Evolutionary conservation across 2,329 filamentous ascomycete species (phyloP).

Genomic region (Simplicillium aogashimaense): DNA sequence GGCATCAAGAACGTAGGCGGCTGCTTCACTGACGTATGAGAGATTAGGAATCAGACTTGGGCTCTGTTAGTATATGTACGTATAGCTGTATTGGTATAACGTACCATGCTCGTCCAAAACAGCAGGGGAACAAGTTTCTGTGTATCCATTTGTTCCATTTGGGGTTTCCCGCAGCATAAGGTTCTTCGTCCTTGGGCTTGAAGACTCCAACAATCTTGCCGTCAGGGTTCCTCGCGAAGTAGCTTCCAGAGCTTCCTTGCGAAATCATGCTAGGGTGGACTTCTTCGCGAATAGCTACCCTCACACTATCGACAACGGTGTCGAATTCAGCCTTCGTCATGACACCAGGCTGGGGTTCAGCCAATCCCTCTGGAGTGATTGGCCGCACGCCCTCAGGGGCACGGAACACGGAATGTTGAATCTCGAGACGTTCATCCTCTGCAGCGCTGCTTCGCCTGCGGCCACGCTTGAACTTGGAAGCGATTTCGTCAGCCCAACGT

Average conservation of each 20-base stretch:
- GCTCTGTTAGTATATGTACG: slow-evolving; percentile 9
- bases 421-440: slow-evolving; percentile 83
- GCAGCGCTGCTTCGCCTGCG: slow-evolving; percentile 60
- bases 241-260: slow-evolving; percentile 94
- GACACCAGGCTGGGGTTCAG: slow-evolving; percentile 51
- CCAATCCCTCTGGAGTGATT: slow-evolving; percentile 63
- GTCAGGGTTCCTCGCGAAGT: slow-evolving; percentile 85
- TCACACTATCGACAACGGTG: slow-evolving; percentile 80
- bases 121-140: slow-evolving; percentile 92
- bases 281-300: slow-evolving; percentile 77
- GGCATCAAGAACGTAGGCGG: slow-evolving; percentile 87
- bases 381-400: slow-evolving; percentile 80
- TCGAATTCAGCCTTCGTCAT: slow-evolving; percentile 80
- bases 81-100: too few species aligned
- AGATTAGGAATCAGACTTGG: slow-evolving; percentile 81
- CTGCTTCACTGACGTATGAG: slow-evolving; percentile 95
- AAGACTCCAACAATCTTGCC: slow-evolving; percentile 97
- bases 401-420: slow-evolving; percentile 95
- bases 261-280: slow-evolving; percentile 93
- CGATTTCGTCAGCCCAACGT: slow-evolving; percentile 96
- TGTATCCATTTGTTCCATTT: slow-evolving; percentile 99
- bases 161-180: slow-evolving; percentile 90
- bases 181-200: slow-evolving; percentile 98
- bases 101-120: slow-evolving; percentile 83
- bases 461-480: slow-evolving; percentile 86